phyloP scores from a whole-genome alignment of 176 grass and related monocot genomes.

The Triticum monococcum region DNA sequence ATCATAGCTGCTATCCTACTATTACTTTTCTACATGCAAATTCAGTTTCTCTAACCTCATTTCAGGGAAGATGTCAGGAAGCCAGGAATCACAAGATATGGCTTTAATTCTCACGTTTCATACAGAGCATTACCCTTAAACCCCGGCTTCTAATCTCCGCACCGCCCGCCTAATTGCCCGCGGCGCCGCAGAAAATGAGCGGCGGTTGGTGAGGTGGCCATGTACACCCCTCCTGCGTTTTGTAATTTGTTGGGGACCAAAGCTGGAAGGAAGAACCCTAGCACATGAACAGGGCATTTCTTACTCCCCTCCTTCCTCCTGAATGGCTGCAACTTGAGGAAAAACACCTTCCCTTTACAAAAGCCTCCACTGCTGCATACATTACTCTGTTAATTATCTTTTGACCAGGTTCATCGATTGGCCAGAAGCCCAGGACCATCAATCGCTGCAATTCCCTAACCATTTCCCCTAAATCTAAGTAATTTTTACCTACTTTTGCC shows the following conservation, averaged over 20 bases:
- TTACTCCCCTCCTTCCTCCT: slow-evolving; percentile 22
- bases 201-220: slow-evolving; percentile 9
- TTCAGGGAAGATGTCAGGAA: background rate
- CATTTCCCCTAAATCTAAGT: background rate
- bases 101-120: background rate
- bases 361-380: background rate
- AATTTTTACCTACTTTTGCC: background rate
- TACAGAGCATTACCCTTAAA: background rate
- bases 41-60: background rate
- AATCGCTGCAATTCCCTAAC: background rate
- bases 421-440: slow-evolving; percentile 24
- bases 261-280: background rate
- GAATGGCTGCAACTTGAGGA: slow-evolving; percentile 19
- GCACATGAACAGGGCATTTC: slow-evolving; percentile 15
- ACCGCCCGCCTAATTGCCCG: background rate
- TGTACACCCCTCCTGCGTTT: slow-evolving; percentile 14
- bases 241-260: slow-evolving; percentile 40
- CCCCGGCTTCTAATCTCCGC: background rate
- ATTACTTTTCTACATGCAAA: background rate
- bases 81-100: no score
- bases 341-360: background rate
- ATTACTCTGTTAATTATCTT: background rate
- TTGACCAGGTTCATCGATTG: slow-evolving; percentile 28
- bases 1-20: background rate
- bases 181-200: slow-evolving; percentile 31